Conservation (phyloP, 1,284 basidiomycete species). For the Pascua sp. region DNA sequence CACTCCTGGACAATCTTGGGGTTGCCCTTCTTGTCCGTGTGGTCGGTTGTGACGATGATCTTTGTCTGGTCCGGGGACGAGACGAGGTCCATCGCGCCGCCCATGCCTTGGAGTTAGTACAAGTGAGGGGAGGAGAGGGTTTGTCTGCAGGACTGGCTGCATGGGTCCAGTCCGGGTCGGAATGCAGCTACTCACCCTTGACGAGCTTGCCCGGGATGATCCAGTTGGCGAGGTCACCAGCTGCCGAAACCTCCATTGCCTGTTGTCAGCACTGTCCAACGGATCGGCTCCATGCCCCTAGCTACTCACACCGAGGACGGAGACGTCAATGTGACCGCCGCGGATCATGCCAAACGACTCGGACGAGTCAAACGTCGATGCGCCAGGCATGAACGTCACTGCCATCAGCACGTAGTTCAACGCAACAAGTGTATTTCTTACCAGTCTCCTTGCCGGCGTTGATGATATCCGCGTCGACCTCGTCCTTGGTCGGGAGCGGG, state of each 20-base stretch:
- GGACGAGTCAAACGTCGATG: conserved; percentile 81
- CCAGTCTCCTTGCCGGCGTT: conserved; percentile 89
- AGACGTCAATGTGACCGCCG: conserved; percentile 86
- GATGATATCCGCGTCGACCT: conserved; percentile 81
- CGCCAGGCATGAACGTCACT: conserved; percentile 78
- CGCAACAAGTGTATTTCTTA: too few species aligned
- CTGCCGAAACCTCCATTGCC: conserved; percentile 77
- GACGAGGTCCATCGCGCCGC: conserved; percentile 72
- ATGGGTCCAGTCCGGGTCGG: not conserved
- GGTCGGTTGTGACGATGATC: conserved; percentile 55
- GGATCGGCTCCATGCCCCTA: conserved; percentile 52
- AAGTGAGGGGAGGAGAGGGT: too few species aligned
- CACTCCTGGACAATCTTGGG: conserved; percentile 82
- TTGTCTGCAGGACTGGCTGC: too few species aligned
- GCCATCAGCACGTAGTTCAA: too few species aligned
- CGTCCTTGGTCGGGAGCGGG: conserved; percentile 74
- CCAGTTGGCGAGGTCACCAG: conserved; percentile 91
- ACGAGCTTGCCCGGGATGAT: conserved; percentile 90
- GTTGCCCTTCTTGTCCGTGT: conserved; percentile 80
- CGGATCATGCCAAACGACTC: conserved; percentile 94
- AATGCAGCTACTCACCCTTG: conserved; percentile 55
- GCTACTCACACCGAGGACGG: conserved; percentile 61
- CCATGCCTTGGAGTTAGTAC: conserved; percentile 53
- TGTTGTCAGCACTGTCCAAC: too few species aligned
- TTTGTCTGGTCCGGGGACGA: conserved; percentile 56